Evolutionary conservation across 1,284 basidiomycete species (phyloP).

Genomic region (Naganishia albida): DNA sequence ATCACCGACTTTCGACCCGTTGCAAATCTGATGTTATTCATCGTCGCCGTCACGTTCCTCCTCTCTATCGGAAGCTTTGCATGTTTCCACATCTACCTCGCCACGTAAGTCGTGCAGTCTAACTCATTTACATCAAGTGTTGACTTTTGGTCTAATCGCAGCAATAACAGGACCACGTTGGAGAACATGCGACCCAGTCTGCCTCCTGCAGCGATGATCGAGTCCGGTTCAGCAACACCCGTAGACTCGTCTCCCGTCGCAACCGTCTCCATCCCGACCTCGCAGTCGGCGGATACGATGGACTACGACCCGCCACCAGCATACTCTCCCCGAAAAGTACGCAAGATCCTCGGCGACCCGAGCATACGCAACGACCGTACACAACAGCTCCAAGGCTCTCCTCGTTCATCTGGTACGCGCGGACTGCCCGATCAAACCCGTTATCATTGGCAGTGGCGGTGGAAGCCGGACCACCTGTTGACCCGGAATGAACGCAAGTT

Average conservation of each 20-base stretch:
- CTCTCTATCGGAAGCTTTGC: slow-evolving; percentile 75
- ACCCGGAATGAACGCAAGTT: slow-evolving; percentile 67
- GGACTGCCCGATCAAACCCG: not conserved
- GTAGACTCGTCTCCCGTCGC: slow-evolving; percentile 11
- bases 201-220: slow-evolving; percentile 41
- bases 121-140: slow-evolving; percentile 18
- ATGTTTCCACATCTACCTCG: slow-evolving; percentile 75
- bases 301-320: slow-evolving; percentile 4
- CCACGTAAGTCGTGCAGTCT: slow-evolving; percentile 62
- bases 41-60: slow-evolving; percentile 65
- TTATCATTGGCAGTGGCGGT: slow-evolving; percentile 36
- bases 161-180: slow-evolving; percentile 81
- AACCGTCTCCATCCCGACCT: slow-evolving; percentile 49
- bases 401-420: not conserved
- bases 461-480: slow-evolving; percentile 69
- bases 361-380: not conserved
- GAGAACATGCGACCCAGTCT: slow-evolving; percentile 77
- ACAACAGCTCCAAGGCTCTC: not conserved
- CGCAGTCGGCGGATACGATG: not conserved
- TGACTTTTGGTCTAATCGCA: slow-evolving; percentile 51
- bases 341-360: slow-evolving; percentile 9
- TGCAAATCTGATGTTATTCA: slow-evolving; percentile 67
- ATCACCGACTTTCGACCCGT: slow-evolving; percentile 60
- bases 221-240: slow-evolving; percentile 23
- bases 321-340: slow-evolving; percentile 24